Evolutionary conservation across 306 rosid genomes (phyloP).

Genomic region (Nissolia schottii): DNA sequence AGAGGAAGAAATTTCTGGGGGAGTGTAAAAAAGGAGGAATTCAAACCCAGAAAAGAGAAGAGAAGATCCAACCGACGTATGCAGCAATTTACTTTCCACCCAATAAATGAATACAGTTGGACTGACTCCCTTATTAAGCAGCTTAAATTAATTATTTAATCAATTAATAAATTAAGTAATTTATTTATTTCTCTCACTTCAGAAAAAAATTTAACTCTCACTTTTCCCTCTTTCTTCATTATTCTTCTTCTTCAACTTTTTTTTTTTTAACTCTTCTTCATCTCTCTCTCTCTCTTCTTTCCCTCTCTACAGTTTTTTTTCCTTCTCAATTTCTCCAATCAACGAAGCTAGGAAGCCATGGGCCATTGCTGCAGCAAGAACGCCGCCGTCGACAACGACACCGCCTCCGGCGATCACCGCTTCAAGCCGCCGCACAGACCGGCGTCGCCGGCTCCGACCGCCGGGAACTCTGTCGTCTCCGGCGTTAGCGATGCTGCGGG

Average conservation of each 20-base stretch:
- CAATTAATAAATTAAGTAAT: too few species aligned
- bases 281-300: neutral
- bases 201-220: constrained; percentile 31
- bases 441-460: neutral
- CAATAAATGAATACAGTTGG: constrained; percentile 38
- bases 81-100: constrained; percentile 24
- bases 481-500: constrained; percentile 28
- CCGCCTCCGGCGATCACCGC: constrained; percentile 27
- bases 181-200: constrained; percentile 25
- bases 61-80: constrained; percentile 32
- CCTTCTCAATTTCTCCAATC: constrained; percentile 37
- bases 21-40: neutral
- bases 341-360: constrained; percentile 36
- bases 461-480: constrained; percentile 17
- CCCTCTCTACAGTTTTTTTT: constrained; percentile 4
- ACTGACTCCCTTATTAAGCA: constrained; percentile 34
- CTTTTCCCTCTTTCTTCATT: neutral
- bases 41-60: neutral
- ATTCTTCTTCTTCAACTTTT: neutral
- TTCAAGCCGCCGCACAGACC: constrained; percentile 4
- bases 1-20: too few species aligned
- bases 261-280: neutral
- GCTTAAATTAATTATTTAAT: constrained; percentile 25
- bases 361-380: constrained; percentile 81
- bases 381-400: constrained; percentile 49